phyloP scores from a whole-genome alignment of 768 basidiomycete genomes.

The Calocybe indica region DNA sequence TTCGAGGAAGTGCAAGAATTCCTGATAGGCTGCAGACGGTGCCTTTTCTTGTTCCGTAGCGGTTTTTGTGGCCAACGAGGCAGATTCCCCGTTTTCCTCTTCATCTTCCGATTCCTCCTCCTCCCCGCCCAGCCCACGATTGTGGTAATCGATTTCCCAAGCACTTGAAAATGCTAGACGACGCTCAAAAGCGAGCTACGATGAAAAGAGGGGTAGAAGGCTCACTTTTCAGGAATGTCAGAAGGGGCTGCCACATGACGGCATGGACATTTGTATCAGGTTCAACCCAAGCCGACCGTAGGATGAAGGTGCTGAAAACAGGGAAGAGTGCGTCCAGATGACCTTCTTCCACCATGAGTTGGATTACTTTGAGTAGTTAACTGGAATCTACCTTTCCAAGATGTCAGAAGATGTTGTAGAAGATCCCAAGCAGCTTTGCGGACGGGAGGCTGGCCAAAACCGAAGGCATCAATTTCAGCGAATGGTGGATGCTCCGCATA shows the following conservation, averaged over 20 bases:
- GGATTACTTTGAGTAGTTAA: not conserved
- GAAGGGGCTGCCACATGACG: constrained; percentile 63
- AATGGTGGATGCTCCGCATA: constrained; percentile 37
- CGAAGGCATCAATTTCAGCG: constrained; percentile 42
- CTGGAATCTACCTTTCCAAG: constrained; percentile 35
- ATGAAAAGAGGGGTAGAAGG: not conserved
- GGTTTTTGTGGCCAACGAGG: not conserved
- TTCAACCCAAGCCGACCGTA: constrained; percentile 70
- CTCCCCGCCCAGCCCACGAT: constrained; percentile 7
- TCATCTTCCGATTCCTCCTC: constrained; percentile 24
- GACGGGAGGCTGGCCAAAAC: constrained; percentile 63
- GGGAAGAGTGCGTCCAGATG: constrained; percentile 27
- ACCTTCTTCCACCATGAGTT: constrained; percentile 6
- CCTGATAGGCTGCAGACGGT: constrained; percentile 47
- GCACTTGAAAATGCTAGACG: not conserved
- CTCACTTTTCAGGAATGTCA: constrained; percentile 69
- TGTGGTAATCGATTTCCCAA: constrained; percentile 43
- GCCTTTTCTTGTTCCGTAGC: not conserved
- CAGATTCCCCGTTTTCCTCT: constrained; percentile 16
- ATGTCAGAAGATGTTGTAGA: constrained; percentile 38
- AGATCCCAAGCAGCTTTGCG: constrained; percentile 66
- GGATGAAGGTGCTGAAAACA: constrained; percentile 46
- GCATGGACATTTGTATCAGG: constrained; percentile 62
- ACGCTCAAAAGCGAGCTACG: not conserved
- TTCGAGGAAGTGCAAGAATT: constrained; percentile 77